These are phyloP conservation scores for Gaeumannomyces tritici DNA, from an alignment of 2,329 filamentous ascomycete species.

Conservation along the genomic window DNA sequence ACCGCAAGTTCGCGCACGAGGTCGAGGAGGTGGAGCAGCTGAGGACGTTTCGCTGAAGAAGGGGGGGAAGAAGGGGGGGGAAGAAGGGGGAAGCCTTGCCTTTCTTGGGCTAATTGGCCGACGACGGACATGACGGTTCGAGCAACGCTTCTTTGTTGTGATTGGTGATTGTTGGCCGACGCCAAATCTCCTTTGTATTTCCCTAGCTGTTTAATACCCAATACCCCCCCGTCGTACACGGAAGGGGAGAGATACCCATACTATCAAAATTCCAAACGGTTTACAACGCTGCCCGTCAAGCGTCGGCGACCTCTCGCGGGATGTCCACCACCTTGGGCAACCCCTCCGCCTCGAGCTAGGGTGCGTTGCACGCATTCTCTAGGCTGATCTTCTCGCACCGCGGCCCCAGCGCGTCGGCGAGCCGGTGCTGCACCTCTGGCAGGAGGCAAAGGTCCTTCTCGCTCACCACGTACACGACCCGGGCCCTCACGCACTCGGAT, in stretches of 20 bases:
- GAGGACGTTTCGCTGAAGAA: not conserved
- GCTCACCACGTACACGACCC: constrained; percentile 1
- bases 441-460: constrained; percentile 1
- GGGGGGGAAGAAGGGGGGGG: too few relatives aligned
- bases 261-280: not conserved
- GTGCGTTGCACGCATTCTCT: not conserved
- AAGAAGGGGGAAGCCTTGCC: too few relatives aligned
- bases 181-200: not conserved
- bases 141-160: too few relatives aligned
- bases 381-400: not conserved
- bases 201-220: not conserved
- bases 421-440: not conserved
- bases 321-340: not conserved
- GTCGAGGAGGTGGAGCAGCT: not conserved
- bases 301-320: not conserved
- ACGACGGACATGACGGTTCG: not conserved
- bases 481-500: not conserved
- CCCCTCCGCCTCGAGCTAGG: not conserved
- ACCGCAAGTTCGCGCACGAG: not conserved
- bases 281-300: not conserved
- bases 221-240: too few relatives aligned
- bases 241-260: not conserved
- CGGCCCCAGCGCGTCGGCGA: not conserved
- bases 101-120: not conserved
- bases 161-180: not conserved